phyloP scores from a whole-genome alignment of 192 early-diverging fungal species.

The Rhizoclosmatium globosum region DNA sequence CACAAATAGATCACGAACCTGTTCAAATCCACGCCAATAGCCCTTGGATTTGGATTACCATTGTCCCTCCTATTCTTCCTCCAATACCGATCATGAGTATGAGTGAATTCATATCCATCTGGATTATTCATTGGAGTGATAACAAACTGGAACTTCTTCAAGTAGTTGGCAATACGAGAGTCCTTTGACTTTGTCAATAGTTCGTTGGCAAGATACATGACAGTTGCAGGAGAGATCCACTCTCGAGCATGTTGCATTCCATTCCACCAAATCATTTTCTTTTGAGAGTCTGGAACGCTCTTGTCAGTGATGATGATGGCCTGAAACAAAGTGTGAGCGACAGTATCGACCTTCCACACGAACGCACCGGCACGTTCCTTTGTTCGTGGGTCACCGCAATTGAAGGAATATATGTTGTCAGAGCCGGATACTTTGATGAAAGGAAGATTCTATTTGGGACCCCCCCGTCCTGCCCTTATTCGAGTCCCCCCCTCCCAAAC shows the following conservation, averaged over 20 bases:
- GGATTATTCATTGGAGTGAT: conserved; percentile 50
- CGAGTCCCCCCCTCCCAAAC: no score
- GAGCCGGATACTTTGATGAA: not conserved
- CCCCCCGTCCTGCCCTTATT: no score
- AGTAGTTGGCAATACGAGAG: conserved; percentile 36
- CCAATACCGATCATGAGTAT: conserved; percentile 21
- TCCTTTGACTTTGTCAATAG: conserved; percentile 29
- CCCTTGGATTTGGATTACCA: conserved; percentile 41
- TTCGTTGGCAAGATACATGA: conserved; percentile 50
- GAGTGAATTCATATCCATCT: conserved; percentile 56
- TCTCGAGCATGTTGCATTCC: conserved; percentile 55
- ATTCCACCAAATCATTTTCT: conserved; percentile 39
- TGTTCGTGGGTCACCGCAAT: not conserved
- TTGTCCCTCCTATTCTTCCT: conserved; percentile 57
- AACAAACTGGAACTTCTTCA: conserved; percentile 53
- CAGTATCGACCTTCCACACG: not conserved
- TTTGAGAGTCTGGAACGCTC: conserved; percentile 14
- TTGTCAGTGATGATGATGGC: conserved; percentile 29
- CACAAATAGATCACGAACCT: not conserved
- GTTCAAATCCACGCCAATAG: conserved; percentile 38
- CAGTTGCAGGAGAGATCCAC: conserved; percentile 56
- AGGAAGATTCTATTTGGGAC: no score
- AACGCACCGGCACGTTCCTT: conserved; percentile 15
- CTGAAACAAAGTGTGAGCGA: not conserved
- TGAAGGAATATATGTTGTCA: not conserved